A percentile compares a stretch with the other conserved stretches of the same genome.
These are phyloP conservation scores for Blumeria hordei DNA, from an alignment of 2,329 filamentous ascomycete species.

Conservation along the genomic window DNA sequence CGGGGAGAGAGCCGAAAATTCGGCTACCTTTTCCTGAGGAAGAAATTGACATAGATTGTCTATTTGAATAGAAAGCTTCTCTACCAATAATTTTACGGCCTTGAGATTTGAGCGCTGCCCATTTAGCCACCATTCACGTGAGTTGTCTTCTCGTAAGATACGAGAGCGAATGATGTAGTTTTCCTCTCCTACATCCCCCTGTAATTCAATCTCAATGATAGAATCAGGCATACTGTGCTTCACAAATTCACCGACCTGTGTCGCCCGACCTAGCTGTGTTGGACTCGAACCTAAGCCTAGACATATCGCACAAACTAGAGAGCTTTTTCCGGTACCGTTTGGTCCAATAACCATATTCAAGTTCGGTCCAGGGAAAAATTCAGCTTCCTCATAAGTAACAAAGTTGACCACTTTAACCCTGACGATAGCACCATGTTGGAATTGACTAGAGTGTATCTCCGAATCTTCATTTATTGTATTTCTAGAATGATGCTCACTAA, in stretches of 20 bases:
- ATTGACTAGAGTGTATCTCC: conserved; percentile 1
- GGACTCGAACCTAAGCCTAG: conserved; percentile 70
- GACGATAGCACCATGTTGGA: conserved; percentile 55
- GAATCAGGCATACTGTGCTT: conserved; percentile 66
- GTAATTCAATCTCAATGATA: conserved; percentile 74
- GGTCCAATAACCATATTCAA: conserved; percentile 97
- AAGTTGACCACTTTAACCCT: conserved; percentile 73
- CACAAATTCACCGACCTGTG: conserved; percentile 69
- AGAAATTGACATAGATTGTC: conserved; percentile 96
- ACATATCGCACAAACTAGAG: conserved; percentile 88
- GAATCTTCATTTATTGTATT: too few relatives aligned
- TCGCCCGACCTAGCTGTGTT: conserved; percentile 63
- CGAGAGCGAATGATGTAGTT: conserved; percentile 55
- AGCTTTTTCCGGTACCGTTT: conserved; percentile 97
- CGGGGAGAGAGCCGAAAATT: conserved; percentile 68
- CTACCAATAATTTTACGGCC: conserved; percentile 41
- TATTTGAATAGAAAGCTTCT: conserved; percentile 66
- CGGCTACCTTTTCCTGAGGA: conserved; percentile 83
- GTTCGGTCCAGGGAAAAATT: conserved; percentile 76
- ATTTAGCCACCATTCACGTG: conserved; percentile 56
- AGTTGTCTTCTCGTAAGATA: conserved; percentile 66
- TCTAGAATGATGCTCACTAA: too few relatives aligned
- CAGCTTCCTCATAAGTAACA: conserved; percentile 79
- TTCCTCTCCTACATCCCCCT: conserved; percentile 26
- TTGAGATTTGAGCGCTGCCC: conserved; percentile 36